phyloP scores from a whole-genome alignment of 352 stramenopile genomes.

The Phytophthora pistaciae region DNA sequence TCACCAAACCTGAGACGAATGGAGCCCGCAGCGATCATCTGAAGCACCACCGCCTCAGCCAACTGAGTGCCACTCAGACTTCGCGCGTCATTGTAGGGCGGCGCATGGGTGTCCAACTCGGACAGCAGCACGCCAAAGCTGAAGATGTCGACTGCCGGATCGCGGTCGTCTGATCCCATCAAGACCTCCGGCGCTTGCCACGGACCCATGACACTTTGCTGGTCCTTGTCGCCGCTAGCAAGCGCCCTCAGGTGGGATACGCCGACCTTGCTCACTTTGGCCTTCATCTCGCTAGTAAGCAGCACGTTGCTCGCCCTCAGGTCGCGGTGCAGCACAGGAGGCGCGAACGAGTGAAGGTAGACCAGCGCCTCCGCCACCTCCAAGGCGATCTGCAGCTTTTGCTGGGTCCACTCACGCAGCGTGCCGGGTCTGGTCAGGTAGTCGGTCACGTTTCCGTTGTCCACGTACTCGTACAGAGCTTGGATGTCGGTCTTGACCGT shows the following conservation, averaged over 20 bases:
- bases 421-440: slow-evolving; percentile 38
- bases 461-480: slow-evolving; percentile 74
- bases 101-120: slow-evolving; percentile 51
- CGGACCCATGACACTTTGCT: slow-evolving; percentile 20
- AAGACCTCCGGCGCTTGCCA: slow-evolving; percentile 59
- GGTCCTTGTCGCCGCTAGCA: slow-evolving; percentile 14
- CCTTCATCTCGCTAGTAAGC: slow-evolving; percentile 33
- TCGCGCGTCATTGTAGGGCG: slow-evolving; percentile 45
- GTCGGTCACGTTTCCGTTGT: slow-evolving; percentile 53
- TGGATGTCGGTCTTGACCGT: slow-evolving; percentile 60
- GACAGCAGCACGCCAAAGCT: slow-evolving; percentile 51
- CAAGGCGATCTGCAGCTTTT: slow-evolving; percentile 48
- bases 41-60: slow-evolving; percentile 46
- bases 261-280: slow-evolving; percentile 39
- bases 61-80: slow-evolving; percentile 32
- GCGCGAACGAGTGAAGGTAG: slow-evolving; percentile 65
- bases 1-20: slow-evolving; percentile 39
- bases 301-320: slow-evolving; percentile 69
- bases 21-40: slow-evolving; percentile 41
- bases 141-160: slow-evolving; percentile 45
- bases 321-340: slow-evolving; percentile 59
- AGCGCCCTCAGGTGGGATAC: slow-evolving; percentile 13
- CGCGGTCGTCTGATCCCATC: slow-evolving; percentile 34
- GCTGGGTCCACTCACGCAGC: slow-evolving; percentile 40
- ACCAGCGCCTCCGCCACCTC: slow-evolving; percentile 62